Conservation (phyloP, 2,329 filamentous ascomycete genomes). For the Cladophialophora yegresii region DNA sequence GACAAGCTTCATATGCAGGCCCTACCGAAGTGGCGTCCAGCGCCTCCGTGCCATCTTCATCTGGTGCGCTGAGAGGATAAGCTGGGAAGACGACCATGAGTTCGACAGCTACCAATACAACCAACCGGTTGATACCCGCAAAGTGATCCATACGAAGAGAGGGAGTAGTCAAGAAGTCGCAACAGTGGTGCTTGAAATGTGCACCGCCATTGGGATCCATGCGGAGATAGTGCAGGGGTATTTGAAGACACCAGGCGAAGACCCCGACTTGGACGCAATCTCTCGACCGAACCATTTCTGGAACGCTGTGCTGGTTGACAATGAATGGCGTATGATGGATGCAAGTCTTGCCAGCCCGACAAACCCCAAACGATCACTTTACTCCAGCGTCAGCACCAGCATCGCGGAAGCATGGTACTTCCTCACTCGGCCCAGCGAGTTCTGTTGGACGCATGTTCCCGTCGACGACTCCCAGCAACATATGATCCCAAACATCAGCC, state of each 20-base stretch:
- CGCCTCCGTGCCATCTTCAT: slow-evolving; percentile 92
- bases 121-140: slow-evolving; percentile 66
- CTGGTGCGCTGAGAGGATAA: slow-evolving; percentile 92
- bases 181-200: slow-evolving; percentile 88
- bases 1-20: slow-evolving; percentile 88
- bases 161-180: slow-evolving; percentile 90
- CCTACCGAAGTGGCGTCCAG: slow-evolving; percentile 92
- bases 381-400: slow-evolving; percentile 70
- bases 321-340: slow-evolving; percentile 95
- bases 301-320: slow-evolving; percentile 91
- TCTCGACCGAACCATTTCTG: slow-evolving; percentile 96
- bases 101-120: slow-evolving; percentile 52
- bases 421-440: slow-evolving; percentile 80
- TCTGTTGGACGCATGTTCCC: slow-evolving; percentile 95
- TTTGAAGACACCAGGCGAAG: slow-evolving; percentile 84
- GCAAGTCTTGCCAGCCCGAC: slow-evolving; percentile 89
- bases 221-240: slow-evolving; percentile 87
- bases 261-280: slow-evolving; percentile 75
- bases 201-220: slow-evolving; percentile 79
- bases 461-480: slow-evolving; percentile 87
- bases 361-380: slow-evolving; percentile 75
- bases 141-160: slow-evolving; percentile 79
- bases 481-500: slow-evolving; percentile 81
- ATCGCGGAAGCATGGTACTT: slow-evolving; percentile 91
- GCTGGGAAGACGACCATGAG: slow-evolving; percentile 93